Evolutionary conservation across 768 basidiomycete genomes (phyloP), one percentile per base, ranked within the genome.

Genomic region (Serendipita sp.): DNA sequence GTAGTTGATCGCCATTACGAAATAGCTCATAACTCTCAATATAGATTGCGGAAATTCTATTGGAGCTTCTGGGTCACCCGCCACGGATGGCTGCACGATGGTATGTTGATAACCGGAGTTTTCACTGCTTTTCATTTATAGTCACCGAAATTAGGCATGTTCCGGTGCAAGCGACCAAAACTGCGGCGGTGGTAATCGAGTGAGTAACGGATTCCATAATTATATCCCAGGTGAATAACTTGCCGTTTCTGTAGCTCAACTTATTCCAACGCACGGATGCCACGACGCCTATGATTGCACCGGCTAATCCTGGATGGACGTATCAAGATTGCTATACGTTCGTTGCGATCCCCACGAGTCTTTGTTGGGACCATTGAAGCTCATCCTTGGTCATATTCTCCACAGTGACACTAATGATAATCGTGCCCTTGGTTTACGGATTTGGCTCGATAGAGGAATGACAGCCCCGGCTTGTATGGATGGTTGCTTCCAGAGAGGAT

Each of bases 11-110:
- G 29, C 29, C 16, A 8, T 31, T 50, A 8, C n/a, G 6, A 31
- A 18, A 18, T 50, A 6, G 5, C 18, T 8, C 29, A 16, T 8
- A 18, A 8, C 6, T 8, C 5, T 50, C n/a, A 6, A 18, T 31
- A 6, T n/a, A 84, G 82, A 76, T 69, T 87, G 85, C 68, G 81
- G 75, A 27, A 70, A 73, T 1, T 65, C 73, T 23, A 73, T 84
- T 66, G 70, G 69, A 31, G 79, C 81, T 65, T 77, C 75, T 13
- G 80, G 80, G 16, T 76, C 74, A 23, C 75, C 78, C 0, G 75
- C 77, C 0, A 67, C 79, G 0, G 72, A 76, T 1, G 82, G 81
- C 52, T 91, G 88, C 69, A 77, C 76, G 68, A 87, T 87, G 85
- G 67, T 76, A 27, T 88, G 87, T 72, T 2, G 86, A 11, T 83